Evolutionary conservation across 1,284 basidiomycete genomes (phyloP), one percentile per base, ranked within the genome.

Genomic region (Ceratobasidium sp.): DNA sequence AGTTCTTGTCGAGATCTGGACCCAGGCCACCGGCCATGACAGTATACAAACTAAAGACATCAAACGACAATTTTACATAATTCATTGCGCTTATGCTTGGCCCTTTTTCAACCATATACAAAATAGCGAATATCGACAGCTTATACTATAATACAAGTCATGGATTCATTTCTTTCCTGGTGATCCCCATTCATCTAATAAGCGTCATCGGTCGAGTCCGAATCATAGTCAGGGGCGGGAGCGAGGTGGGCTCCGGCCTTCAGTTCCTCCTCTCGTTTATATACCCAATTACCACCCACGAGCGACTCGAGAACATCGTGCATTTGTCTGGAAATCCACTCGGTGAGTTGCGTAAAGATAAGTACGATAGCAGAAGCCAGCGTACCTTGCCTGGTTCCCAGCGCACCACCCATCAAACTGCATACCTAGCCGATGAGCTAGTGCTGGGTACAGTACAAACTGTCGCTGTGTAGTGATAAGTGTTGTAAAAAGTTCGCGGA

Each of bases 401-500:
- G 62, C 62, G 43, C 62, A 65, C 62, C 62, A 65, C 20, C 62
- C 62, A 42, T 52, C 49, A 42, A 65, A 29, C 27, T 35, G 20
- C n/a, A 65, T 29, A 6, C 50, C 62, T 8, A 65, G 43, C 43
- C 49, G 35, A 40, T 49, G 32, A 8, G 62, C 49, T 8, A 49
- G 31, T 3, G 62, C 27, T 1, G 62, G 62, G 62, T 65, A 65
- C 8, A 43, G 25, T 2, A 54, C 54, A 22, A 40, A 65, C 2
- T 20, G 47, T 15, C 50, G 32, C 12, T 49, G 22, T 0, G 38
- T 43, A 27, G 25, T 29, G 8, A 54, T 17, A 3, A 65, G 20
- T 7, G 38, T 43, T 10, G 27, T 29, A 31, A 65, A 53, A 12
- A 65, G 38, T 3, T 35, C 20, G 20, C 49, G 49, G 2, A 65